These are phyloP conservation scores for Massarina eburnea DNA, from an alignment of 2,329 filamentous ascomycete genomes.

Conservation along the genomic window DNA sequence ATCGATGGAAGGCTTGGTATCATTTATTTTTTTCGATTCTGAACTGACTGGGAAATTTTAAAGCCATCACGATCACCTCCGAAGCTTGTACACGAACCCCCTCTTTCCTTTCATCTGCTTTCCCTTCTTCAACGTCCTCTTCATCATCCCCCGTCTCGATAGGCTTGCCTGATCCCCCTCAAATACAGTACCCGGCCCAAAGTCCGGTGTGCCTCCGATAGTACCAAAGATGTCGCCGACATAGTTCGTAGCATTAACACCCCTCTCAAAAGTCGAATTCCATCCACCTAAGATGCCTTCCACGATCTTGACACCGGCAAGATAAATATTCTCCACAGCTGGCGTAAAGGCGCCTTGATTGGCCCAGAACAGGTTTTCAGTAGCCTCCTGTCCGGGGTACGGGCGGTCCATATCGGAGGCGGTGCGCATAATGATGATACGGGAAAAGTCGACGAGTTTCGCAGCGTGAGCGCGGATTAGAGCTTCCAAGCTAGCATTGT, in stretches of 20 bases:
- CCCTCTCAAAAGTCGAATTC: slow-evolving; percentile 58
- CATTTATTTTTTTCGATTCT: too few species aligned
- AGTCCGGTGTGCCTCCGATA: slow-evolving; percentile 66
- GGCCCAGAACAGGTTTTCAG: slow-evolving; percentile 61
- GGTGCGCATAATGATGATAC: slow-evolving; percentile 41
- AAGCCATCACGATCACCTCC: background rate
- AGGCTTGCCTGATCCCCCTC: background rate
- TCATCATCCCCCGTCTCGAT: background rate
- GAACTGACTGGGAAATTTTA: too few species aligned
- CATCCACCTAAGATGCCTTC: slow-evolving; percentile 63
- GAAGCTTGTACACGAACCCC: background rate
- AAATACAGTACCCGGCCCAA: slow-evolving; percentile 53
- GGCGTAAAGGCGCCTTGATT: slow-evolving; percentile 65
- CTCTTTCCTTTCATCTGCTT: background rate
- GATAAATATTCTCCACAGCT: slow-evolving; percentile 67
- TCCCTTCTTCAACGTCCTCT: background rate
- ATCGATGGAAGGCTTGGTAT: too few species aligned
- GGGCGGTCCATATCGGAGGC: slow-evolving; percentile 73
- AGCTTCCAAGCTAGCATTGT: slow-evolving; percentile 39
- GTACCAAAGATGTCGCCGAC: slow-evolving; percentile 71
- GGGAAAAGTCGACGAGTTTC: slow-evolving; percentile 34
- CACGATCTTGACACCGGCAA: slow-evolving; percentile 65
- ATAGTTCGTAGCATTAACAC: slow-evolving; percentile 63
- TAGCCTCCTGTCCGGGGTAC: slow-evolving; percentile 57
- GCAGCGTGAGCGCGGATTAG: slow-evolving; percentile 30